Evolutionary conservation across 2,329 filamentous ascomycete species (phyloP).

Genomic region (Trichoderma sp.): DNA sequence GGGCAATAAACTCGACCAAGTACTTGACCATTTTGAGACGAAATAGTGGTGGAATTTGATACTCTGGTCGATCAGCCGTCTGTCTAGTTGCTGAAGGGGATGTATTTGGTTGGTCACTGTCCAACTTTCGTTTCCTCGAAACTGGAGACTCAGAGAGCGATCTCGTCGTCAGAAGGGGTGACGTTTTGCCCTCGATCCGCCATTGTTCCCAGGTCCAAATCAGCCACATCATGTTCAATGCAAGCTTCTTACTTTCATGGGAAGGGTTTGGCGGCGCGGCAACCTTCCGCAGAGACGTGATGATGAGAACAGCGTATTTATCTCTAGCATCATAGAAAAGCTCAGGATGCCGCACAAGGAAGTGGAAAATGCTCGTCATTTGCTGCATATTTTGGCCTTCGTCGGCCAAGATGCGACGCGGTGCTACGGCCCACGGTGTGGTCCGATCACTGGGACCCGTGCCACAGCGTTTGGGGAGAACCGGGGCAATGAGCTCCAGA

Average conservation of each 20-base stretch:
- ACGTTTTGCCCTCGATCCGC: conserved; percentile 61
- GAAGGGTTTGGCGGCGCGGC: conserved; percentile 79
- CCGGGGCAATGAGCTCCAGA: conserved; percentile 89
- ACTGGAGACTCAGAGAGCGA: conserved; percentile 66
- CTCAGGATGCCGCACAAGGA: conserved; percentile 86
- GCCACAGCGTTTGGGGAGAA: conserved; percentile 79
- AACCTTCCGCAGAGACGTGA: conserved; percentile 84
- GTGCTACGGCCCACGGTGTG: conserved; percentile 84
- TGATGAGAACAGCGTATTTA: conserved; percentile 84
- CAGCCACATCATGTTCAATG: conserved; percentile 83
- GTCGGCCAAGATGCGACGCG: conserved; percentile 85
- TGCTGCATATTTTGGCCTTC: conserved; percentile 94
- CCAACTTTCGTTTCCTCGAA: conserved; percentile 71
- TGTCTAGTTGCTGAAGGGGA: conserved; percentile 51
- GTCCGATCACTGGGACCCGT: conserved; percentile 65
- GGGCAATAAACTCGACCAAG: conserved; percentile 90
- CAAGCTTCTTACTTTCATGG: conserved; percentile 86
- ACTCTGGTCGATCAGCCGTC: conserved; percentile 56
- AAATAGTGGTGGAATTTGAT: conserved; percentile 62
- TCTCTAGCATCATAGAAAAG: conserved; percentile 94
- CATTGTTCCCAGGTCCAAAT: conserved; percentile 92
- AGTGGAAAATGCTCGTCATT: conserved; percentile 96
- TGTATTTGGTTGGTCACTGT: conserved; percentile 54
- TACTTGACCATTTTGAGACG: conserved; percentile 88
- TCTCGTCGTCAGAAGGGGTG: conserved; percentile 26